Percentiles rank a stretch among this genome's conserved stretches.
These are phyloP conservation scores for Talaromyces sp. DNA, from an alignment of 2,329 filamentous ascomycete species.

Conservation along the genomic window DNA sequence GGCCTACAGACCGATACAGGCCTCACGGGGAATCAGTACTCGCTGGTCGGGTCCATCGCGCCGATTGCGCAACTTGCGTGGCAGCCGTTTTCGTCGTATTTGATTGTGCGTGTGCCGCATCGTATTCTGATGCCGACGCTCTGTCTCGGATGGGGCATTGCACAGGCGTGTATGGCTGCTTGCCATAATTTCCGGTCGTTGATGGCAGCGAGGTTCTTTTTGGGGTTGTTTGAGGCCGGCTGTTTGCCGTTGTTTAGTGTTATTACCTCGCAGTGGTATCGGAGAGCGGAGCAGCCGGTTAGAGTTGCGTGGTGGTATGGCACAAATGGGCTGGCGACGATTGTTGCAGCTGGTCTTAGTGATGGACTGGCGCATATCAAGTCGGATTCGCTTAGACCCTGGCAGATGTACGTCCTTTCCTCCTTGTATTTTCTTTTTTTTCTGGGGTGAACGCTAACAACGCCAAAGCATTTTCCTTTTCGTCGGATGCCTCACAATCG, in stretches of 20 bases:
- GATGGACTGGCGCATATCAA: constrained; percentile 54
- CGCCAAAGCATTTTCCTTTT: constrained; percentile 53
- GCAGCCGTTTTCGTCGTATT: constrained; percentile 55
- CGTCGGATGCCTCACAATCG: constrained; percentile 56
- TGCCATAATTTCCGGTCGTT: constrained; percentile 43
- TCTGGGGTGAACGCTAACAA: neutral
- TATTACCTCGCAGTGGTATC: constrained; percentile 44
- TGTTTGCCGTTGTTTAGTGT: constrained; percentile 42
- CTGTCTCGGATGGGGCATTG: constrained; percentile 45
- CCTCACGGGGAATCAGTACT: constrained; percentile 52
- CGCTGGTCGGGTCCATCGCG: constrained; percentile 52
- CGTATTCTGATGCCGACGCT: constrained; percentile 52
- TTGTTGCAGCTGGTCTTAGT: constrained; percentile 52
- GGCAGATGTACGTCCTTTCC: constrained; percentile 42
- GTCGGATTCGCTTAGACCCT: constrained; percentile 37
- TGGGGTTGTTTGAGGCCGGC: constrained; percentile 50
- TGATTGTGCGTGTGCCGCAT: constrained; percentile 58
- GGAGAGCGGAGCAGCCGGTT: constrained; percentile 55
- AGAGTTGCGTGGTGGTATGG: constrained; percentile 63
- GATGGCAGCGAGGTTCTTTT: constrained; percentile 47
- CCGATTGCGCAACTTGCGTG: constrained; percentile 57
- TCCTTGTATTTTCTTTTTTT: neutral
- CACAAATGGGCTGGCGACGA: constrained; percentile 55
- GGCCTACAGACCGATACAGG: constrained; percentile 47
- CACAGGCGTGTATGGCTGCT: constrained; percentile 44